A percentile compares a stretch with the other conserved stretches of the same genome.
Conservation (phyloP, 2,329 filamentous ascomycete species). For the Fusarium poae region DNA sequence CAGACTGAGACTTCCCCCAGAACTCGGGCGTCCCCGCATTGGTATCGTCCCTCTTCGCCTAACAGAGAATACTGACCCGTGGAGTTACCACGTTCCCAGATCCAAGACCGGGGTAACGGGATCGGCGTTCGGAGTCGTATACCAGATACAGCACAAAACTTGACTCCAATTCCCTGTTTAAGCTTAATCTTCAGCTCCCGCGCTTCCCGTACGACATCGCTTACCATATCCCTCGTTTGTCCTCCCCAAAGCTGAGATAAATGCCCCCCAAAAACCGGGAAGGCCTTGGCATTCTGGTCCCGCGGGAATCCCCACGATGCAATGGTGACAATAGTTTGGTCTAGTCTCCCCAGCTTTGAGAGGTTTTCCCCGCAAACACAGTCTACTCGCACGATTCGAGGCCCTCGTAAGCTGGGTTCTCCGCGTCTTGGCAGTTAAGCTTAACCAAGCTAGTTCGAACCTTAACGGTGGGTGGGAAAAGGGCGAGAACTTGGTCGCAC, state of each 20-base stretch:
- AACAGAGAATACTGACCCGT: not conserved
- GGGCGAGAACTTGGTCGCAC: not conserved
- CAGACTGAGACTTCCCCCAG: not conserved
- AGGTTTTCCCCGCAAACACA: conserved; percentile 2
- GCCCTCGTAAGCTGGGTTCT: conserved; percentile 2
- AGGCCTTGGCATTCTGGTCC: conserved; percentile 6
- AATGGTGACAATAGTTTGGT: not conserved
- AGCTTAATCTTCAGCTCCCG: conserved; percentile 3
- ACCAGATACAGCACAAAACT: not conserved
- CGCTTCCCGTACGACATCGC: not conserved
- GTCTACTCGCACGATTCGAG: not conserved
- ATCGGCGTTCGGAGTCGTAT: not conserved
- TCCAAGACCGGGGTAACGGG: not conserved
- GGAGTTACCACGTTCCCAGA: not conserved
- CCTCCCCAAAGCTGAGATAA: not conserved
- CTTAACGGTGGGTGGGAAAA: not conserved
- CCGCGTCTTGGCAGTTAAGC: conserved; percentile 14
- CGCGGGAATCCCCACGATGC: conserved; percentile 1
- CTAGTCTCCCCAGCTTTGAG: conserved; percentile 1
- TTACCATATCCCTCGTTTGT: not conserved
- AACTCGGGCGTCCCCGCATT: not conserved
- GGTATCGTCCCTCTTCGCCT: not conserved
- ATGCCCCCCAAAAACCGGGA: not conserved
- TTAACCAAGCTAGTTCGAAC: conserved; percentile 8
- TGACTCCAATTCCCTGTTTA: conserved; percentile 2